These are phyloP conservation scores for Penicillium psychrofluorescens DNA, from an alignment of 495 filamentous ascomycete species.

Conservation along the genomic window DNA sequence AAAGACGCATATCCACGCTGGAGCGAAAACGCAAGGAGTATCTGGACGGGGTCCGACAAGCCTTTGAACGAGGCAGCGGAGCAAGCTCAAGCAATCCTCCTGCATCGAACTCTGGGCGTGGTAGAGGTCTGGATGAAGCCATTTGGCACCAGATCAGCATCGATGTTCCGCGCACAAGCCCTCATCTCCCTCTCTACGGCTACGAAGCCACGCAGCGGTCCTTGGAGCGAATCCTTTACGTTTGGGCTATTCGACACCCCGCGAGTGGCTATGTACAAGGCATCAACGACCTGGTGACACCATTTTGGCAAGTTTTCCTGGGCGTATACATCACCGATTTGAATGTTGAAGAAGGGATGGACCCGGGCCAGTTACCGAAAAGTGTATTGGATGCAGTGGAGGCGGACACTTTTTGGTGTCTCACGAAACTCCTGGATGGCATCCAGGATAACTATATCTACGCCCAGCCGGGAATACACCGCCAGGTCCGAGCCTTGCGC, in stretches of 20 bases:
- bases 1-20: conserved; percentile 80
- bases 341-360: conserved; percentile 91
- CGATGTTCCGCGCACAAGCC: conserved; percentile 94
- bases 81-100: conserved; percentile 24
- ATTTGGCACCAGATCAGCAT: conserved; percentile 99
- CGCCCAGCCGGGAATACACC: conserved; percentile 90
- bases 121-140: conserved; percentile 81
- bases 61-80: conserved; percentile 68
- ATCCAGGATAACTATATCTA: conserved; percentile 99
- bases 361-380: conserved; percentile 86
- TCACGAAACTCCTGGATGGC: conserved; percentile 92
- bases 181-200: conserved; percentile 86
- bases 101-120: conserved; percentile 36
- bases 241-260: conserved; percentile 96
- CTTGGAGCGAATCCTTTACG: conserved; percentile 87
- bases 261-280: conserved; percentile 97
- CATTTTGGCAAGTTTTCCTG: conserved; percentile 96
- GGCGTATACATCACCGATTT: conserved; percentile 87
- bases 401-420: conserved; percentile 96
- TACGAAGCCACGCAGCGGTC: conserved; percentile 95
- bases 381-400: conserved; percentile 94
- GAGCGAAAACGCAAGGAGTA: conserved; percentile 97
- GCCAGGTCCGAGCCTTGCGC: conserved; percentile 80
- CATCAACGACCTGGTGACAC: conserved; percentile 96
- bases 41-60: conserved; percentile 88